These are phyloP conservation scores for Exophiala sp. DNA, from an alignment of 2,329 filamentous ascomycete species.

Conservation along the genomic window DNA sequence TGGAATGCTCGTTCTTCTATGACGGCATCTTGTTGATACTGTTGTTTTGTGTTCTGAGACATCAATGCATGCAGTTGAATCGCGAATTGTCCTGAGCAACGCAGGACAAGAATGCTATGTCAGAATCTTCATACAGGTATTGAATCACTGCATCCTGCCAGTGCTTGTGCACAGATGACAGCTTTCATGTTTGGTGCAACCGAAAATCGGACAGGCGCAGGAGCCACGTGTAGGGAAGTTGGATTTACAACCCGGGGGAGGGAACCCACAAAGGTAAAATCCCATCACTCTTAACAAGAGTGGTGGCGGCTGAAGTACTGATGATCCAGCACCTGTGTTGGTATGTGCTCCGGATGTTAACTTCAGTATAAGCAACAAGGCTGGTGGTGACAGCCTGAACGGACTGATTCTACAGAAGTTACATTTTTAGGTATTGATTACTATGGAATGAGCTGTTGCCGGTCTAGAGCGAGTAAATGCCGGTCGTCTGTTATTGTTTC, in stretches of 20 bases:
- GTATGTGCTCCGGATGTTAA: neutral
- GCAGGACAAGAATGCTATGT: neutral
- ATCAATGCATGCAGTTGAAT: neutral
- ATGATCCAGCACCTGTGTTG: neutral
- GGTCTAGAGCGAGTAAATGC: no score
- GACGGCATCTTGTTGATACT: neutral
- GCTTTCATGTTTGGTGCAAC: neutral
- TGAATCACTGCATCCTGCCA: neutral
- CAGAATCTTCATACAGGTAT: neutral
- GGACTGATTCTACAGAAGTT: no score
- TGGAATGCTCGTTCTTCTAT: no score
- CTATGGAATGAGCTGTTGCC: no score
- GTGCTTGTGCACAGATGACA: neutral
- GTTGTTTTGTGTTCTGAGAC: neutral
- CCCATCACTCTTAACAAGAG: neutral
- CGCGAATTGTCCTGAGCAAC: neutral
- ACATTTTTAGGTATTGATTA: no score
- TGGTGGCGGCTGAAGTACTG: neutral
- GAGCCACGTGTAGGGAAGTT: slow-evolving; percentile 1
- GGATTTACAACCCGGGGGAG: neutral
- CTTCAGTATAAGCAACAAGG: no score
- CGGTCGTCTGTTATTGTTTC: no score
- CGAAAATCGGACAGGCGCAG: neutral
- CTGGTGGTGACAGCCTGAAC: no score
- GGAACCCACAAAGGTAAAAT: neutral